phyloP scores from a whole-genome alignment of 768 basidiomycete genomes.

The Dacryopinax primogenitus region DNA sequence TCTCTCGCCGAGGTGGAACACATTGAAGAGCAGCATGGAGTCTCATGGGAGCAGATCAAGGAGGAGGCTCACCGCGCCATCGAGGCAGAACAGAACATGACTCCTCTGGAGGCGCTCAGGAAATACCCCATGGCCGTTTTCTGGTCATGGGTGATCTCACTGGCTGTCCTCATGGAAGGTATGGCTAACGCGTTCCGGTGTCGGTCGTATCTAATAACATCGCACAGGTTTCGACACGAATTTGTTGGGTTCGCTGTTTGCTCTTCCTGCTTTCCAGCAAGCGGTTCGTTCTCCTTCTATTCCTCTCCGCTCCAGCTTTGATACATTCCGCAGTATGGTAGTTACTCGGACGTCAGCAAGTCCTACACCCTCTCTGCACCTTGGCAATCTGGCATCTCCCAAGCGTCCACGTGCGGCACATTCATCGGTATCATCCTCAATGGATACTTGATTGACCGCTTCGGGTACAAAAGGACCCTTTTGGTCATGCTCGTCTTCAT shows the following conservation, averaged over 20 bases:
- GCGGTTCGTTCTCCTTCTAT: neutral
- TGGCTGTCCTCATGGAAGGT: neutral
- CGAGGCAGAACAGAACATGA: neutral
- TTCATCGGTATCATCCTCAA: constrained; percentile 17
- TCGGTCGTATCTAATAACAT: neutral
- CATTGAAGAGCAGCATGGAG: neutral
- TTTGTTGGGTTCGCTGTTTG: neutral
- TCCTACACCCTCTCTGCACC: constrained; percentile 25
- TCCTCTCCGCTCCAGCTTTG: neutral
- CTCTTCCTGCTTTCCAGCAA: neutral
- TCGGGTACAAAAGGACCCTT: constrained; percentile 26
- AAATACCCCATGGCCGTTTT: neutral
- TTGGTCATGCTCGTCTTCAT: constrained; percentile 22
- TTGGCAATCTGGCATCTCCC: constrained; percentile 29
- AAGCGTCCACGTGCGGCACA: constrained; percentile 20
- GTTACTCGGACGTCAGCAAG: neutral
- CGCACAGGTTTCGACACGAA: neutral
- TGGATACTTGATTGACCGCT: constrained; percentile 22
- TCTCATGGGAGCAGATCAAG: neutral
- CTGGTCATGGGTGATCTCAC: neutral
- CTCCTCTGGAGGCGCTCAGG: neutral
- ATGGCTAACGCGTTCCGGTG: neutral
- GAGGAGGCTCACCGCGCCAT: neutral
- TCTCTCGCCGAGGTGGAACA: neutral
- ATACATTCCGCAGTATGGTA: neutral